A percentile compares a stretch with the other conserved stretches of the same genome.
Conservation (phyloP, 129 eudicot genomes). For the Saposhnikovia divaricata region DNA sequence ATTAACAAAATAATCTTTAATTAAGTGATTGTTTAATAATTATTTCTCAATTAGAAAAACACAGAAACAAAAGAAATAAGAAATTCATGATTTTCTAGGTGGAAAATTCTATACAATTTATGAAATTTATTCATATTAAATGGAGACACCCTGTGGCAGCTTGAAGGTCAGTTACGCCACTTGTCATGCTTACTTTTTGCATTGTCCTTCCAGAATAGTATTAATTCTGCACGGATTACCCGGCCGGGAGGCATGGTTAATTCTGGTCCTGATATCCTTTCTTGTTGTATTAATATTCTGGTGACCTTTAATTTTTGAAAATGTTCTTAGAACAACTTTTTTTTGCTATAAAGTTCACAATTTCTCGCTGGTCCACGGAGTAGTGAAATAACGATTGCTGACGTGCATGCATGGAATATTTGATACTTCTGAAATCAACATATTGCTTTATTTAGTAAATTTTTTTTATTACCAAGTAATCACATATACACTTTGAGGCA, state of each 20-base stretch:
- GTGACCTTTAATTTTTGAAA: background rate
- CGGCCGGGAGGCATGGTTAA: background rate
- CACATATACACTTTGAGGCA: background rate
- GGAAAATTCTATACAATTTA: no score
- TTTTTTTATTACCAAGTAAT: background rate
- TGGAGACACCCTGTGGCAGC: conserved; percentile 96
- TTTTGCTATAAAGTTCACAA: background rate
- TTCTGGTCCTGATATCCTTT: background rate
- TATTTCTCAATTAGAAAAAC: no score
- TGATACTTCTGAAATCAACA: background rate
- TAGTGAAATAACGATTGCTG: background rate
- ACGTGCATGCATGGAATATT: background rate
- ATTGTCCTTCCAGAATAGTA: background rate
- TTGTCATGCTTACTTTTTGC: background rate
- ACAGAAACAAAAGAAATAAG: no score
- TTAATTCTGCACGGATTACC: background rate
- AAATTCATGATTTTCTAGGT: no score
- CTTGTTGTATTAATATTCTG: background rate
- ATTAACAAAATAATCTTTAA: no score
- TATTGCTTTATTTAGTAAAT: background rate
- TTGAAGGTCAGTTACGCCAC: conserved; percentile 52
- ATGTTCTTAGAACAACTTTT: background rate
- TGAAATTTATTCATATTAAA: no score
- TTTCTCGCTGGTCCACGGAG: background rate
- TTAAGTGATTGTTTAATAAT: no score